Evolutionary conservation across 225 moss, liverwort and hornwort genomes (phyloP).

Genomic region (Polytrichum commune): DNA sequence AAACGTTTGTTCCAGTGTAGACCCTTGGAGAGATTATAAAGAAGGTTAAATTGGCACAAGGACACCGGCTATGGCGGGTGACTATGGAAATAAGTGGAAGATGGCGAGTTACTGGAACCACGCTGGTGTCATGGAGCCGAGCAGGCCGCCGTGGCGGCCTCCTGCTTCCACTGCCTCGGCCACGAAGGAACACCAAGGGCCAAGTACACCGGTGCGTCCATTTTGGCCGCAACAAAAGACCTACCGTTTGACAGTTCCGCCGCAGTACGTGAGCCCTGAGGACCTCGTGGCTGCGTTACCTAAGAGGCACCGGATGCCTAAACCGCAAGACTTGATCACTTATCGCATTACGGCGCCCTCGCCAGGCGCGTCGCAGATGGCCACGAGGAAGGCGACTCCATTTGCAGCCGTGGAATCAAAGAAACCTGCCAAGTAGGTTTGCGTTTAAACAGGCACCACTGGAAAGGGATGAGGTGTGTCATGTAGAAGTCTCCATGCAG

Average conservation of each 20-base stretch:
- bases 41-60: too few relatives aligned
- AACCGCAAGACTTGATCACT: neutral
- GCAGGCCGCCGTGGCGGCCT: constrained; percentile 50
- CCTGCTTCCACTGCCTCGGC: constrained; percentile 42
- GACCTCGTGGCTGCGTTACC: constrained; percentile 50
- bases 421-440: neutral
- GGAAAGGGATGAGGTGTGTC: neutral
- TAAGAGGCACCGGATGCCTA: constrained; percentile 38
- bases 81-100: constrained; percentile 21
- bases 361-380: neutral
- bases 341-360: neutral
- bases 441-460: too few relatives aligned
- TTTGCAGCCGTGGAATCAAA: neutral
- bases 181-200: constrained; percentile 11
- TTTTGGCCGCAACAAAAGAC: constrained; percentile 16
- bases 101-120: constrained; percentile 29
- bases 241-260: constrained; percentile 33
- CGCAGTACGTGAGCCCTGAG: constrained; percentile 42
- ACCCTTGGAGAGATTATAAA: too few relatives aligned
- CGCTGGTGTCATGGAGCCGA: constrained; percentile 24
- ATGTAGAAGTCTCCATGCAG: too few relatives aligned
- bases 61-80: too few relatives aligned
- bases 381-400: neutral
- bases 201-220: neutral
- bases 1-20: too few relatives aligned